Evolutionary conservation across 2,329 filamentous ascomycete species (phyloP).

Genomic region (Hysterium pulicare): DNA sequence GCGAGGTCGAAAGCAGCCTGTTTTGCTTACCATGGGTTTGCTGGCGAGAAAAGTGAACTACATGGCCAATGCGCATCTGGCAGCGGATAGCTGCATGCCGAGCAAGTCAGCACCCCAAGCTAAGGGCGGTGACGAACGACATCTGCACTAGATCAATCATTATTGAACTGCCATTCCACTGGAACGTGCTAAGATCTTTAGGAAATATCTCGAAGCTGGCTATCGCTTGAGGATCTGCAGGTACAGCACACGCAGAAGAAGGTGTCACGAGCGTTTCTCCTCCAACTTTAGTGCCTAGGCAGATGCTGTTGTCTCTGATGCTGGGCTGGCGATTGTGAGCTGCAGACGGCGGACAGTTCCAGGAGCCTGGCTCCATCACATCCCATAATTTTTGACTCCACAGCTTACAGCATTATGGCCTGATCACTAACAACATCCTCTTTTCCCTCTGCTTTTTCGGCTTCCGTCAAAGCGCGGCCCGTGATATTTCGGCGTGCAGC

Average conservation of each 20-base stretch:
- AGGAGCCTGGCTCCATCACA: background rate
- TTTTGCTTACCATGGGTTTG: conserved; percentile 10
- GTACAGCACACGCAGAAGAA: background rate
- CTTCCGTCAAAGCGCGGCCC: background rate
- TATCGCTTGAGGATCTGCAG: background rate
- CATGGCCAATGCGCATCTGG: conserved; percentile 13
- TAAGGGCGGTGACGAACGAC: background rate
- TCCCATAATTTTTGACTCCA: background rate
- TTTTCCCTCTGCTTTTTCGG: background rate
- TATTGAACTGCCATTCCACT: background rate
- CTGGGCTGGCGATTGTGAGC: background rate
- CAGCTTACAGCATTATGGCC: too few relatives aligned
- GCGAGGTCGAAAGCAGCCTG: conserved; percentile 14
- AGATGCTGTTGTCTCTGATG: conserved; percentile 3
- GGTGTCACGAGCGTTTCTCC: conserved; percentile 1
- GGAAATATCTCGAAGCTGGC: background rate
- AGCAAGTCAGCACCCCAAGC: conserved; percentile 13
- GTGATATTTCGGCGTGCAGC: background rate
- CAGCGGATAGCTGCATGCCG: conserved; percentile 23
- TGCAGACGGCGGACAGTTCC: background rate
- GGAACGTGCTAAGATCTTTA: conserved; percentile 2
- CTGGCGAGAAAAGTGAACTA: conserved; percentile 7
- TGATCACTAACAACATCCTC: too few relatives aligned
- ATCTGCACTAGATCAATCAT: background rate
- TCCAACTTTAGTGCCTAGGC: conserved; percentile 1